A percentile compares a stretch with the other conserved stretches of the same genome.
Evolutionary conservation across 2,329 filamentous ascomycete genomes (phyloP).

Genomic region (Polychaeton citri): DNA sequence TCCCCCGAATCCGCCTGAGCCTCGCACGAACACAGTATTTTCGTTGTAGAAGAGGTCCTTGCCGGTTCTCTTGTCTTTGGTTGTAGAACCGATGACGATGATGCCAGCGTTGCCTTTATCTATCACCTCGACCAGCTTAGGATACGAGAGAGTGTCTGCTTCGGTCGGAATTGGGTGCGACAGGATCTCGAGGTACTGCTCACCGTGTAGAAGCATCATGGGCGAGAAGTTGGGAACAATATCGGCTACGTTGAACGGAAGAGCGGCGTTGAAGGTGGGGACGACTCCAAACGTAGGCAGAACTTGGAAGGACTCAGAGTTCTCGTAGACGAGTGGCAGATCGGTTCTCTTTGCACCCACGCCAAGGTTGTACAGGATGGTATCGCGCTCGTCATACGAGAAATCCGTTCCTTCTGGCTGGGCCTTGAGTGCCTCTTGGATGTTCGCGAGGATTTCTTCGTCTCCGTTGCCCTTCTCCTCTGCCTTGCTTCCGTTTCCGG

Average conservation of each 20-base stretch:
- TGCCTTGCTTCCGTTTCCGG: constrained; percentile 19
- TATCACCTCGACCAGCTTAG: constrained; percentile 79
- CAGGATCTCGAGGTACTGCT: constrained; percentile 92
- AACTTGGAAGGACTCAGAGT: constrained; percentile 80
- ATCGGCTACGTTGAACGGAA: constrained; percentile 66
- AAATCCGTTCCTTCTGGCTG: constrained; percentile 64
- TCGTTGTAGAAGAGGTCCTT: constrained; percentile 97
- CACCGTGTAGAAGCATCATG: constrained; percentile 97
- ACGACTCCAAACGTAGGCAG: constrained; percentile 94
- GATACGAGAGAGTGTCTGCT: constrained; percentile 60
- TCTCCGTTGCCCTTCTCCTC: constrained; percentile 24
- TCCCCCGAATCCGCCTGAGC: constrained; percentile 81
- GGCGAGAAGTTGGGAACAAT: constrained; percentile 92
- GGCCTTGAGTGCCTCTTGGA: constrained; percentile 60
- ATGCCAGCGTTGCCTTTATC: constrained; percentile 90
- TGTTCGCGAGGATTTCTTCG: constrained; percentile 58
- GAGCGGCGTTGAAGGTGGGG: constrained; percentile 74
- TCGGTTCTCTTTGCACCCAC: constrained; percentile 85
- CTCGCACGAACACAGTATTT: constrained; percentile 80
- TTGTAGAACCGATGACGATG: constrained; percentile 66
- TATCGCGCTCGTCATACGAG: constrained; percentile 71
- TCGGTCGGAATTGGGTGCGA: constrained; percentile 85
- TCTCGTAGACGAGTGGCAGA: constrained; percentile 79
- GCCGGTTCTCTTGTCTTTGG: constrained; percentile 70
- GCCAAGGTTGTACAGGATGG: constrained; percentile 91